Evolutionary conservation across 495 filamentous ascomycete genomes (phyloP).

Genomic region (Penicillium angulare): DNA sequence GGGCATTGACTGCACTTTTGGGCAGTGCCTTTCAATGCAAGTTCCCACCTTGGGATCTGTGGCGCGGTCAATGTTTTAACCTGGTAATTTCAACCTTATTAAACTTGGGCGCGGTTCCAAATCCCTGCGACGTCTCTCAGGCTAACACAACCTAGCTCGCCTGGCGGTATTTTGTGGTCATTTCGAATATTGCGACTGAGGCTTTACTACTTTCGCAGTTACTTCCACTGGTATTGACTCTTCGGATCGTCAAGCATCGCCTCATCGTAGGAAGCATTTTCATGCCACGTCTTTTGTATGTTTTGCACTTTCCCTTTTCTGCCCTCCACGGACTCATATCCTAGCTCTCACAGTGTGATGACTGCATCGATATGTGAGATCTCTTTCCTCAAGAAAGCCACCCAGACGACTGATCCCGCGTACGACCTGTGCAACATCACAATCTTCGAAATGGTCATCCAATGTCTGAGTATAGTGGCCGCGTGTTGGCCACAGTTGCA

Average conservation of each 20-base stretch:
- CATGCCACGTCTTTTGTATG: conserved; percentile 15
- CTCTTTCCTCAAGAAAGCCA: conserved; percentile 2
- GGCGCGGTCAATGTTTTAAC: conserved; percentile 19
- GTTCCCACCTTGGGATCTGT: conserved; percentile 24
- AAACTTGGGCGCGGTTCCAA: background rate
- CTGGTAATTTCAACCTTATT: conserved; percentile 7
- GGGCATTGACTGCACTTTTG: conserved; percentile 15
- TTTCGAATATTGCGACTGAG: conserved; percentile 21
- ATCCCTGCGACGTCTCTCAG: background rate
- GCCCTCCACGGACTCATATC: background rate
- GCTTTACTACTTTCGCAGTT: conserved; percentile 19
- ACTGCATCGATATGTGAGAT: conserved; percentile 13
- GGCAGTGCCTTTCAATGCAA: conserved; percentile 23
- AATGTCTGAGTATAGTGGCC: conserved; percentile 21
- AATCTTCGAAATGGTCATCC: conserved; percentile 16
- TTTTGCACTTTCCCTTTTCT: background rate
- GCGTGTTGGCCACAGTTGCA: conserved; percentile 26
- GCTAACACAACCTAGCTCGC: conserved; percentile 10
- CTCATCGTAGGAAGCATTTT: conserved; percentile 22
- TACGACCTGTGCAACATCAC: conserved; percentile 19
- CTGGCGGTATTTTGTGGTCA: conserved; percentile 20
- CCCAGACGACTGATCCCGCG: conserved; percentile 10
- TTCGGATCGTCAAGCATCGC: conserved; percentile 18
- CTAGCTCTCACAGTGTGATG: conserved; percentile 13
- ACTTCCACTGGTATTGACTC: conserved; percentile 17